Evolutionary conservation across 2,329 filamentous ascomycete genomes (phyloP).

Genomic region (Aureobasidium musti): DNA sequence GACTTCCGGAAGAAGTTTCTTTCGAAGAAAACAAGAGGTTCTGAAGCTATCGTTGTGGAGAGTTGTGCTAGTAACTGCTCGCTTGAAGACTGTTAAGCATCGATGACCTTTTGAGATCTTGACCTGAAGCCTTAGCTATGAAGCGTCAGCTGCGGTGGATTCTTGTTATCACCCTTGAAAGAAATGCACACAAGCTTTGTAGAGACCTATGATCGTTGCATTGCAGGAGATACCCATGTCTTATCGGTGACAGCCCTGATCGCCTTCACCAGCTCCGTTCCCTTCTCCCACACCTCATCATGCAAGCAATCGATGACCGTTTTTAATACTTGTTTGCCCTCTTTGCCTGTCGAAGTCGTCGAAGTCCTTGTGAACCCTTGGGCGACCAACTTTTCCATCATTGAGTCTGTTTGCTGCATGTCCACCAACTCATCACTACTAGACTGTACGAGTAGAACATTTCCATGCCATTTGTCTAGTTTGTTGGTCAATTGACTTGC

Average conservation of each 20-base stretch:
- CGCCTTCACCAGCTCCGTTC: constrained; percentile 5
- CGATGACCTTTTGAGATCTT: no score
- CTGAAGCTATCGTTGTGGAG: no score
- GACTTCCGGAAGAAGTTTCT: no score
- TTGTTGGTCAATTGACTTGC: constrained; percentile 54
- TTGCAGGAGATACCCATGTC: not conserved
- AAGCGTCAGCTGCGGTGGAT: no score
- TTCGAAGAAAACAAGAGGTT: no score
- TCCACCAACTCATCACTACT: constrained; percentile 53
- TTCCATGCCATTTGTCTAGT: constrained; percentile 49
- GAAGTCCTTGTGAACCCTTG: not conserved
- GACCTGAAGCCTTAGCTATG: no score
- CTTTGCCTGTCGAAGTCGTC: not conserved
- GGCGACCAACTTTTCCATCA: constrained; percentile 53
- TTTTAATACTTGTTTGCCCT: not conserved
- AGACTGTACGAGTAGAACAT: constrained; percentile 51
- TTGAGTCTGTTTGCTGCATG: constrained; percentile 59
- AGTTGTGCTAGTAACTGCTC: no score
- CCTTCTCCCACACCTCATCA: constrained; percentile 17
- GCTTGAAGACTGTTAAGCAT: no score
- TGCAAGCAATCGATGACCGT: constrained; percentile 11
- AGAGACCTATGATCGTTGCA: no score
- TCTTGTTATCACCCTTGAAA: no score
- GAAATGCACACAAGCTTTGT: no score
- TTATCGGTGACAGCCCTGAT: not conserved